Conservation (phyloP, 345 rosid genomes). For the Salix arbutifolia region DNA sequence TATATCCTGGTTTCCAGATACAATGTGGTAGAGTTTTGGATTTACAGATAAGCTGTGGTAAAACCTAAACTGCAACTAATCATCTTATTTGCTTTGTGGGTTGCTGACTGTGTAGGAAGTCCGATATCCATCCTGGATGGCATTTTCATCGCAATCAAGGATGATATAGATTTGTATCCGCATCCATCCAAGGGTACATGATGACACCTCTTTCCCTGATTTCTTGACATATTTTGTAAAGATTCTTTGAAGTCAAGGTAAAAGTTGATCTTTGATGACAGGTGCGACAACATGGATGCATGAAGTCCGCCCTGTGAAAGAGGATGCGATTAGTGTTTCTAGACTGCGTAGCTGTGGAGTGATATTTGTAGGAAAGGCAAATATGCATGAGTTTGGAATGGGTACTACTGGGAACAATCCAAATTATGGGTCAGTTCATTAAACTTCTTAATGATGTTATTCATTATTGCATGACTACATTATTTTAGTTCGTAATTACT, state of each 20-base stretch:
- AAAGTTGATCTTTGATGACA: constrained; percentile 18
- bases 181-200: constrained; percentile 57
- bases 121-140: constrained; percentile 81
- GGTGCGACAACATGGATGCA: constrained; percentile 91
- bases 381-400: constrained; percentile 94
- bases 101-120: constrained; percentile 48
- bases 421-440: constrained; percentile 66
- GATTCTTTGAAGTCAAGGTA: constrained; percentile 1
- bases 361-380: constrained; percentile 78
- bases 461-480: neutral
- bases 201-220: neutral
- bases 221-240: neutral
- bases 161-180: constrained; percentile 82
- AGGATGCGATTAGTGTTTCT: constrained; percentile 70
- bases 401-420: constrained; percentile 94
- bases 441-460: neutral
- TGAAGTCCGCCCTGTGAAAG: constrained; percentile 56
- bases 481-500: neutral
- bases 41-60: neutral
- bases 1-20: neutral
- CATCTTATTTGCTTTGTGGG: neutral
- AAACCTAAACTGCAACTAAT: constrained; percentile 6
- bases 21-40: too few species aligned
- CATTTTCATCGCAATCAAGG: constrained; percentile 80
- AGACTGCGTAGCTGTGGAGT: constrained; percentile 75